phyloP scores from a whole-genome alignment of 2,329 filamentous ascomycete genomes.

The Lachnellula cervina region DNA sequence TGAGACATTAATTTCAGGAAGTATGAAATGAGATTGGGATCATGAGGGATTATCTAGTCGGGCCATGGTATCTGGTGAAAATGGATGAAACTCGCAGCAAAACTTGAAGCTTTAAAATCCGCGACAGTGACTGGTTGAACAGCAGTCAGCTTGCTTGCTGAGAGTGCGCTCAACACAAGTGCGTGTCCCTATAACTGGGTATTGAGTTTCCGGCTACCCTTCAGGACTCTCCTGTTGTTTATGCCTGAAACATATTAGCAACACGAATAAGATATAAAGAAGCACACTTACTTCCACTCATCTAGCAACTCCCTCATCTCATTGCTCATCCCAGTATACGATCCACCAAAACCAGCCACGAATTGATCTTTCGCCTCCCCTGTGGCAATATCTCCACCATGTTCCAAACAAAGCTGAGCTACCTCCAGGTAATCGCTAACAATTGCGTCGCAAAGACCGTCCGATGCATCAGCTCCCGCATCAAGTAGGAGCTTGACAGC shows the following conservation, averaged over 20 bases:
- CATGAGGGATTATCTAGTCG: too few species aligned
- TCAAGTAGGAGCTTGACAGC: slow-evolving; percentile 5
- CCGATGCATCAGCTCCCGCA: slow-evolving; percentile 3
- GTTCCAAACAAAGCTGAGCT: slow-evolving; percentile 4
- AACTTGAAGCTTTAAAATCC: background rate
- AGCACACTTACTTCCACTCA: slow-evolving; percentile 1
- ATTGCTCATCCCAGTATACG: slow-evolving; percentile 1
- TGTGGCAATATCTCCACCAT: background rate
- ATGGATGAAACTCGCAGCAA: too few species aligned
- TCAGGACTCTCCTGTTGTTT: too few species aligned
- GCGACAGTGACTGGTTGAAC: background rate
- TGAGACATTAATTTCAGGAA: too few species aligned
- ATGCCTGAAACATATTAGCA: background rate
- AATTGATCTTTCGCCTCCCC: background rate
- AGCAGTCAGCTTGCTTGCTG: background rate
- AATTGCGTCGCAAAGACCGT: background rate
- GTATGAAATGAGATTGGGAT: too few species aligned
- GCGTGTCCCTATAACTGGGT: background rate
- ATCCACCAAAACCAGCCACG: background rate
- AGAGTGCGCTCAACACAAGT: background rate
- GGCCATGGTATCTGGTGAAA: too few species aligned
- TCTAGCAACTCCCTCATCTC: slow-evolving; percentile 3
- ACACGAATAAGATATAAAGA: background rate
- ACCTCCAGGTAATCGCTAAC: background rate
- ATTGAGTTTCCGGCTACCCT: too few species aligned